phyloP scores from a whole-genome alignment of 2,329 filamentous ascomycete species.

The Penicillium sp. region DNA sequence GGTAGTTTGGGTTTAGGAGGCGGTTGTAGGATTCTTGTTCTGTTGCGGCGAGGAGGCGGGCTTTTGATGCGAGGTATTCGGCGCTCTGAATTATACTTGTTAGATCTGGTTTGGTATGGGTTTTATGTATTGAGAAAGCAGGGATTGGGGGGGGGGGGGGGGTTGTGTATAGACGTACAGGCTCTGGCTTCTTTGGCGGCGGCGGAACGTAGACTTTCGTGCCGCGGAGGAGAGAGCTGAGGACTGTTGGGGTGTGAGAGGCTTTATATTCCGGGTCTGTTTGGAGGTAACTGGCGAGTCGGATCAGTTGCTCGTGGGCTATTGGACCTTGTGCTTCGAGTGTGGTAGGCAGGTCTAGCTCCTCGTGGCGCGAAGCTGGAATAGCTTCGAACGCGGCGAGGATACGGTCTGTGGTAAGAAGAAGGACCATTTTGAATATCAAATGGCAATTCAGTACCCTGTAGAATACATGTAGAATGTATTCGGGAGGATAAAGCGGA shows the following conservation, averaged over 20 bases:
- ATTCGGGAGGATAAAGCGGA: slow-evolving; percentile 14
- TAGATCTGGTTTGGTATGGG: neutral
- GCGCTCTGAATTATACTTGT: slow-evolving; percentile 50
- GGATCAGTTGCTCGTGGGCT: slow-evolving; percentile 43
- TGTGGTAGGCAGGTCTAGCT: slow-evolving; percentile 35
- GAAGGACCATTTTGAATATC: slow-evolving; percentile 39
- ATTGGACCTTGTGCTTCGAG: slow-evolving; percentile 36
- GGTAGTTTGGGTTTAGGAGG: slow-evolving; percentile 62
- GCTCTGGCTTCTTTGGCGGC: slow-evolving; percentile 73
- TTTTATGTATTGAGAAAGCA: neutral
- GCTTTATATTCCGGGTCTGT: slow-evolving; percentile 10
- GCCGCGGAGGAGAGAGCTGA: slow-evolving; percentile 71
- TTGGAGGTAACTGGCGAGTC: slow-evolving; percentile 34
- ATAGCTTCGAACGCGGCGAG: slow-evolving; percentile 39
- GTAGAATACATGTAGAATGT: neutral
- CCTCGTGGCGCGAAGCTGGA: slow-evolving; percentile 28
- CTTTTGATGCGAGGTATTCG: slow-evolving; percentile 87
- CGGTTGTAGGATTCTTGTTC: slow-evolving; percentile 78
- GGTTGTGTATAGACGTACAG: slow-evolving; percentile 51
- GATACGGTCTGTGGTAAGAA: slow-evolving; percentile 41
- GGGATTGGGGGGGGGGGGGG: neutral
- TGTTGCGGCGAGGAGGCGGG: slow-evolving; percentile 74
- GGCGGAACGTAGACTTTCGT: slow-evolving; percentile 73
- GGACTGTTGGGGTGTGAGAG: slow-evolving; percentile 36
- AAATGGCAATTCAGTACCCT: too few relatives aligned